These are phyloP conservation scores for Verticillium tricorpus DNA, from an alignment of 2,329 filamentous ascomycete species.

Conservation along the genomic window DNA sequence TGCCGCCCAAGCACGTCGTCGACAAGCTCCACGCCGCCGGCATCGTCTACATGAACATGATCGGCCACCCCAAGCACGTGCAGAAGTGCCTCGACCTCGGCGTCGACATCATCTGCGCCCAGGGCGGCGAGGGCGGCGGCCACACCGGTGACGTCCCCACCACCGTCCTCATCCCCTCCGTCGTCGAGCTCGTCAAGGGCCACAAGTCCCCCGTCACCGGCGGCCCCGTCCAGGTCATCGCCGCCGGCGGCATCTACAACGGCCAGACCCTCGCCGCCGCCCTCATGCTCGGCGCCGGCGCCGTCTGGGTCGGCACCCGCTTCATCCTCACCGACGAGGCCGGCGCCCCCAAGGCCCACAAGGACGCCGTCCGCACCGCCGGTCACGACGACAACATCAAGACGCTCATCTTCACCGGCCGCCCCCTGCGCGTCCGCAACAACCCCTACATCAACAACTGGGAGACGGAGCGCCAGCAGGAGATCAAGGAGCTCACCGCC, in stretches of 20 bases:
- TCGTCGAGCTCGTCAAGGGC: conserved; percentile 75
- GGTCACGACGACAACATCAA: conserved; percentile 94
- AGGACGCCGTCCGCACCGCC: conserved; percentile 89
- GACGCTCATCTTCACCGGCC: conserved; percentile 97
- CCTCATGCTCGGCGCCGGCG: conserved; percentile 86
- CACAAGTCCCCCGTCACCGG: conserved; percentile 85
- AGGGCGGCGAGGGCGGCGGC: conserved; percentile 95
- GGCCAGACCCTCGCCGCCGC: conserved; percentile 85
- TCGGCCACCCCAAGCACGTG: conserved; percentile 98
- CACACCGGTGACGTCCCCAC: conserved; percentile 95
- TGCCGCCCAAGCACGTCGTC: conserved; percentile 83
- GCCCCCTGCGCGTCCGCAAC: conserved; percentile 86
- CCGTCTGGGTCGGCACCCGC: conserved; percentile 94
- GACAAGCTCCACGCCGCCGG: conserved; percentile 84
- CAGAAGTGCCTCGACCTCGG: conserved; percentile 91
- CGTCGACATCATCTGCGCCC: conserved; percentile 95
- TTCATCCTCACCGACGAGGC: conserved; percentile 95
- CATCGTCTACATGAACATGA: conserved; percentile 99
- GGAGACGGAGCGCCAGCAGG: conserved; percentile 83
- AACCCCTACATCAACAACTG: conserved; percentile 95
- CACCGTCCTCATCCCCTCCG: conserved; percentile 85
- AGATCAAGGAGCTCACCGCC: conserved; percentile 87
- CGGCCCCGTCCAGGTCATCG: conserved; percentile 82
- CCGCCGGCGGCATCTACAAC: conserved; percentile 91
- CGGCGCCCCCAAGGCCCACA: conserved; percentile 87